A percentile compares a stretch with the other conserved stretches of the same genome.
Conservation (phyloP, 2,329 filamentous ascomycete species). For the Ilyonectria destructans region DNA sequence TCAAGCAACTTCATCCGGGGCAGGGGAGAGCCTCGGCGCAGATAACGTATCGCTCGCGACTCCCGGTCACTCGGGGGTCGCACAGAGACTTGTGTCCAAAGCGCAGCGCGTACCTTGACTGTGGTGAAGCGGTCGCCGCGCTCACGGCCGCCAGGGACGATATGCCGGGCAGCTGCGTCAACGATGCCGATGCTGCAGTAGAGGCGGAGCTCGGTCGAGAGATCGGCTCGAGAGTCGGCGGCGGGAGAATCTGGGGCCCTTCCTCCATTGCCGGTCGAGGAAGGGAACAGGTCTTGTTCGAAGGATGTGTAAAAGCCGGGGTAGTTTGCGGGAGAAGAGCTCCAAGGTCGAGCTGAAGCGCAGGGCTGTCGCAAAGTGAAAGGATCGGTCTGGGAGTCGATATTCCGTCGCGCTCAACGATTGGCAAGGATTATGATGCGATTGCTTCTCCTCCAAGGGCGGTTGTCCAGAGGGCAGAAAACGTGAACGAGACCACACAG, state of each 20-base stretch:
- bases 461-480: conserved; percentile 6
- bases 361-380: conserved; percentile 21
- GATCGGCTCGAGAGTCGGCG: conserved; percentile 63
- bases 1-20: conserved; percentile 9
- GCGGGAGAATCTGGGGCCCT: conserved; percentile 57
- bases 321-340: conserved; percentile 16
- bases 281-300: conserved; percentile 18
- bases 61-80: conserved; percentile 15
- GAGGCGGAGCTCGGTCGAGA: conserved; percentile 68
- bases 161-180: conserved; percentile 64
- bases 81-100: conserved; percentile 11
- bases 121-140: conserved; percentile 59
- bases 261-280: conserved; percentile 63
- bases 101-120: conserved; percentile 61
- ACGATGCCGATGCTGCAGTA: conserved; percentile 59
- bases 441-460: conserved; percentile 4
- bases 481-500: background rate
- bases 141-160: conserved; percentile 62
- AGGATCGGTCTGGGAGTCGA: background rate
- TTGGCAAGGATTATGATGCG: conserved; percentile 6
- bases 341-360: conserved; percentile 12
- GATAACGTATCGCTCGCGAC: conserved; percentile 32
- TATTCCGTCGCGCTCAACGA: conserved; percentile 8
- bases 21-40: conserved; percentile 2
- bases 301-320: conserved; percentile 17